Conservation (phyloP, 768 basidiomycete species). For the Floccularia luteovirens region DNA sequence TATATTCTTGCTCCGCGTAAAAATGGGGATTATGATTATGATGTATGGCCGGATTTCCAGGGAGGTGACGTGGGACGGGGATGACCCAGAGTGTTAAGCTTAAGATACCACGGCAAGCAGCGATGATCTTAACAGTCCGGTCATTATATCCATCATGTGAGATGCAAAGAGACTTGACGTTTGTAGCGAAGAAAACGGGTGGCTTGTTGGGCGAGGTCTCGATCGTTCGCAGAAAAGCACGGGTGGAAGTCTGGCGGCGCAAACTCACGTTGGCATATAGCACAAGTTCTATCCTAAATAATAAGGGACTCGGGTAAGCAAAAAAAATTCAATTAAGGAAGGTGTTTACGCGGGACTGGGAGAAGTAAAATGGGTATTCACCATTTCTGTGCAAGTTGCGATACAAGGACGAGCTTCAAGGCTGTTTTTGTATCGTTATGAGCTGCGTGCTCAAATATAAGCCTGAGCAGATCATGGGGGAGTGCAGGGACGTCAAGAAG, state of each 20-base stretch:
- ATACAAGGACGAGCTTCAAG: conserved; percentile 20
- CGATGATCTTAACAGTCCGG: conserved; percentile 21
- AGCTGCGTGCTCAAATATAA: conserved; percentile 26
- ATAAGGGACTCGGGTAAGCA: not conserved
- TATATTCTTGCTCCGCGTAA: too few species aligned
- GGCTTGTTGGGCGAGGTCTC: conserved; percentile 23
- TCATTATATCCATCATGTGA: conserved; percentile 23
- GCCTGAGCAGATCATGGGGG: conserved; percentile 28
- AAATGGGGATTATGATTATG: too few species aligned
- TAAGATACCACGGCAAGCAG: conserved; percentile 23
- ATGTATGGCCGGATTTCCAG: not conserved
- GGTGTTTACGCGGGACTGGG: conserved; percentile 2
- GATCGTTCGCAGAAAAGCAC: conserved; percentile 28
- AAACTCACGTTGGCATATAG: conserved; percentile 27
- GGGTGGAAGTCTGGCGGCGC: conserved; percentile 20
- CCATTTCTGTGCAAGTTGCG: conserved; percentile 23
- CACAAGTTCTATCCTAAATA: conserved; percentile 25
- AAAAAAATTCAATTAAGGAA: not conserved
- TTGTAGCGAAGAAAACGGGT: conserved; percentile 22
- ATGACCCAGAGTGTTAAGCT: conserved; percentile 30
- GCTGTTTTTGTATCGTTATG: conserved; percentile 20
- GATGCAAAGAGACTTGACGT: conserved; percentile 28
- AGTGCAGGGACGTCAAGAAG: conserved; percentile 10
- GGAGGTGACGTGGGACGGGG: conserved; percentile 7
- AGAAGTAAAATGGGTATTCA: conserved; percentile 9